Evolutionary conservation across 345 rosid genomes (phyloP).

Genomic region (Gossypium herbaceum): DNA sequence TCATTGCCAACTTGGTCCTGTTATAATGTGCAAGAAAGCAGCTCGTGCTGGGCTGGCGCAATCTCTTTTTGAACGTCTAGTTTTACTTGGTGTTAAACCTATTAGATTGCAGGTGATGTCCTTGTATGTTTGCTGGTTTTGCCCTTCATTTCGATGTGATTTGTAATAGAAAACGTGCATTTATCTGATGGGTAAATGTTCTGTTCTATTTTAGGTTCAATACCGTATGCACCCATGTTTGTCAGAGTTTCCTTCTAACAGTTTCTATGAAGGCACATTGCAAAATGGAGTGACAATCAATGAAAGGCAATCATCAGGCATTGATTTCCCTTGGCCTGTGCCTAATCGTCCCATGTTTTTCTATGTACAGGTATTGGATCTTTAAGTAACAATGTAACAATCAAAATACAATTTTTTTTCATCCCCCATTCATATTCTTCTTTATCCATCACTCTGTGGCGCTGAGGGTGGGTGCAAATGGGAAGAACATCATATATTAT

Average conservation of each 20-base stretch:
- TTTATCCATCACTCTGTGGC: background rate
- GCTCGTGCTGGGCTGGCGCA: conserved; percentile 99
- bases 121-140: conserved; percentile 10
- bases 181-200: conserved; percentile 14
- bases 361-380: conserved; percentile 77
- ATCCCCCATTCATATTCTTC: background rate
- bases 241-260: conserved; percentile 98
- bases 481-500: background rate
- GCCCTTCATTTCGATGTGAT: background rate
- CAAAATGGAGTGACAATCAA: conserved; percentile 98
- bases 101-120: conserved; percentile 89
- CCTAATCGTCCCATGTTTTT: conserved; percentile 99
- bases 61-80: conserved; percentile 95
- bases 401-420: background rate
- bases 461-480: background rate
- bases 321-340: conserved; percentile 99
- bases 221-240: conserved; percentile 98
- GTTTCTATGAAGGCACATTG: conserved; percentile 96
- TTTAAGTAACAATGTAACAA: background rate
- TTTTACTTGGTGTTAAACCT: conserved; percentile 94
- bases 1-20: conserved; percentile 99
- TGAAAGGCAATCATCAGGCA: conserved; percentile 93
- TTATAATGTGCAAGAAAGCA: conserved; percentile 99
- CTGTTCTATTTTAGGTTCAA: conserved; percentile 62
- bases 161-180: background rate